Evolutionary conservation across 78 protist genomes (phyloP).

Genomic region (Chrysochromulina tobinii): DNA sequence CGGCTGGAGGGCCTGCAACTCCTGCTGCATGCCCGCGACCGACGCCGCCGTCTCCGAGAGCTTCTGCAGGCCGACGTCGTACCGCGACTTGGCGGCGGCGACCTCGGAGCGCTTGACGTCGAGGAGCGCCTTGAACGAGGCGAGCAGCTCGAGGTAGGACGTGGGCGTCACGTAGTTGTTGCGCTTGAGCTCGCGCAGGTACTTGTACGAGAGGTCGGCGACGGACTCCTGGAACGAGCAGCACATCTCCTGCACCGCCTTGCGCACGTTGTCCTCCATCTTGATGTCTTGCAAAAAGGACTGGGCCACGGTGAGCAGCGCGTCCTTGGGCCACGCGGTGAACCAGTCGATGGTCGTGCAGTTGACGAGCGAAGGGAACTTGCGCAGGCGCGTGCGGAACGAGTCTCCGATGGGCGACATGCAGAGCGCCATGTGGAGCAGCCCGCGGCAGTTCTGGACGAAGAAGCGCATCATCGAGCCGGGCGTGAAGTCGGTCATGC

Average conservation of each 20-base stretch:
- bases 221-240: constrained; percentile 56
- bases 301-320: constrained; percentile 65
- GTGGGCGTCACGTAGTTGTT: constrained; percentile 78
- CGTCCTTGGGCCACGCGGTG: constrained; percentile 79
- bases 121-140: constrained; percentile 44
- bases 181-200: constrained; percentile 52
- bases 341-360: constrained; percentile 88
- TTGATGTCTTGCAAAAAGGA: background rate
- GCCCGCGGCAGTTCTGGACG: constrained; percentile 49
- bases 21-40: constrained; percentile 33
- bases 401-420: constrained; percentile 70
- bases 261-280: background rate
- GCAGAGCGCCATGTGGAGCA: constrained; percentile 71
- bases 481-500: constrained; percentile 34
- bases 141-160: constrained; percentile 70
- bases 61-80: constrained; percentile 56
- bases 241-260: background rate
- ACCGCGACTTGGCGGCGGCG: background rate
- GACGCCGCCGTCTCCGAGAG: constrained; percentile 39
- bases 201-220: background rate
- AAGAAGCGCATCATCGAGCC: constrained; percentile 44
- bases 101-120: constrained; percentile 33
- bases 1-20: constrained; percentile 56
- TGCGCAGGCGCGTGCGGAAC: constrained; percentile 71
- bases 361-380: constrained; percentile 89